Base-by-base conservation (phyloP, 768 basidiomycete species). In the Postia placenta region DNA sequence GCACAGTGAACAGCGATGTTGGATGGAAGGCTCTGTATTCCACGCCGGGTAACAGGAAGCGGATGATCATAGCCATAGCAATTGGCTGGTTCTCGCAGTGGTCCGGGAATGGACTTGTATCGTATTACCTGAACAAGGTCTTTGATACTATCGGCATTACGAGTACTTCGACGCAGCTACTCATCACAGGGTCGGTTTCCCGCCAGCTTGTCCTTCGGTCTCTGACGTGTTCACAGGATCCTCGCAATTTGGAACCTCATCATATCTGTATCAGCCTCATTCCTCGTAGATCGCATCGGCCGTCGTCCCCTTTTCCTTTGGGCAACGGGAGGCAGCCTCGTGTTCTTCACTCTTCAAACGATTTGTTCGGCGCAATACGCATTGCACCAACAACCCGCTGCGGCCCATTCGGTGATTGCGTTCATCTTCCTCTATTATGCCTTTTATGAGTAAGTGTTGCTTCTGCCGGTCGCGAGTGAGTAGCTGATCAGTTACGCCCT, bases 21-120 rank as follows among this genome's bases (percentile, higher is more conserved):
- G 73, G 74, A 19, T 81, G 73, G 74, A 35, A 55, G 26, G 67
- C 54, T 37, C 74, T 92, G 57, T 47, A 80, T 60, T 72, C 64
- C 58, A 75, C 67, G 11, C 66, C 64, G 3, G 81, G 79, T 7
- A 83, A 83, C 62, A 65, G 72, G 38, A 69, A 68, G 33, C 72
- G 81, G 12, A 67, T 82, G 64, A 67, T 74, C 39, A 74, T 83
- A 48, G 75, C 81, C 56, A 56, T 82, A 44, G 76, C 75, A 5
- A 67, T 83, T 37, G 80, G 74, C 0, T 73, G 81, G 65, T 80
- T 81, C 68, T 77, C 74, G 3, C 79, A 81, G 53, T 80, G 57
- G 57, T 55, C 54, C 24, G 57, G 57, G 11, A 58, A 58, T 43
- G 54, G 54, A 30, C 54, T 58, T 25, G 54, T 55, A 37, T 22